Conservation (phyloP, 2,329 filamentous ascomycete species). For the Cercospora brassicicola region DNA sequence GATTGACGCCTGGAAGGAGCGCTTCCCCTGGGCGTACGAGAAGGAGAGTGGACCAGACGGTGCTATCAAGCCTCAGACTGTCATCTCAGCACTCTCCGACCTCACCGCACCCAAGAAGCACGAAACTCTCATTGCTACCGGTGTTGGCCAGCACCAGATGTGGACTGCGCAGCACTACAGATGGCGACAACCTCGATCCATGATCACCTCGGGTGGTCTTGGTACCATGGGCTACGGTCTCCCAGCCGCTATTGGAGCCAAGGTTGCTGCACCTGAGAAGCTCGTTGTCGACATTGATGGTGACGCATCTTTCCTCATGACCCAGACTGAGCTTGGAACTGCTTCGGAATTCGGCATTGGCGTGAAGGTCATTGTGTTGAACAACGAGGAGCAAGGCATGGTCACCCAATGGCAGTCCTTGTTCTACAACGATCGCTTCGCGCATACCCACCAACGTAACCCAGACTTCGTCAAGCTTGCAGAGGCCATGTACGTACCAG, state of each 20-base stretch:
- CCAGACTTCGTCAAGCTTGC: conserved; percentile 94
- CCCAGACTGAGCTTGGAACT: conserved; percentile 88
- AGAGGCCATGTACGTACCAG: conserved; percentile 85
- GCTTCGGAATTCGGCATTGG: conserved; percentile 95
- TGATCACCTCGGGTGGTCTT: conserved; percentile 95
- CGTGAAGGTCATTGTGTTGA: conserved; percentile 89
- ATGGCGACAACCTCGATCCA: conserved; percentile 85
- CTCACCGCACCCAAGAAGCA: conserved; percentile 78
- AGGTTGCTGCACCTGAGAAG: conserved; percentile 77
- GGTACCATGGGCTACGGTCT: conserved; percentile 96
- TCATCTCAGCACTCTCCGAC: conserved; percentile 87
- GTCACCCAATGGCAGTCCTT: conserved; percentile 98
- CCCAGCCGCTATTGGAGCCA: conserved; percentile 90
- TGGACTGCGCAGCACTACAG: conserved; percentile 97
- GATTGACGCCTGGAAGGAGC: conserved; percentile 86
- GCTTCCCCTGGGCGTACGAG: conserved; percentile 87
- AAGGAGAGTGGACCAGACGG: conserved; percentile 67
- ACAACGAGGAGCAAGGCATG: conserved; percentile 99
- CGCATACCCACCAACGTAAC: conserved; percentile 91
- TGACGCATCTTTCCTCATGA: conserved; percentile 99
- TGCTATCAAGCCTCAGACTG: conserved; percentile 88
- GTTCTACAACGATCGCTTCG: conserved; percentile 91
- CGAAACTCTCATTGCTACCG: conserved; percentile 83
- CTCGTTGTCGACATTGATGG: conserved; percentile 95
- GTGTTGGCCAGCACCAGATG: conserved; percentile 98